These are phyloP conservation scores for Fusarium buharicum DNA, from an alignment of 2,329 filamentous ascomycete genomes.

Conservation along the genomic window DNA sequence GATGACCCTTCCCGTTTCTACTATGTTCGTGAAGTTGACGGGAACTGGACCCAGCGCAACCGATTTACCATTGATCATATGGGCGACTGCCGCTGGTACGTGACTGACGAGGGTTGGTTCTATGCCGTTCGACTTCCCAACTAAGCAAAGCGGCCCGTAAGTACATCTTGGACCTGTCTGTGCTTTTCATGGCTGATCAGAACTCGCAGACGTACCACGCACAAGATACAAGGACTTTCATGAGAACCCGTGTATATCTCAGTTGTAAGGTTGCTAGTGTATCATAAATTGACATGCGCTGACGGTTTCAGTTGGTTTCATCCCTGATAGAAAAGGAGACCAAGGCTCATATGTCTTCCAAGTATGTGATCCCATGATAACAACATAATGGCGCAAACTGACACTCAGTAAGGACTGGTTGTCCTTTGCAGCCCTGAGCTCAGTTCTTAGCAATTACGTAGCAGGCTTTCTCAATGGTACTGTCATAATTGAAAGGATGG, in stretches of 20 bases:
- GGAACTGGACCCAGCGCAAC: constrained; percentile 68
- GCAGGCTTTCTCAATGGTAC: neutral
- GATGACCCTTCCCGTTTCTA: constrained; percentile 70
- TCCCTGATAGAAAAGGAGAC: too few species aligned
- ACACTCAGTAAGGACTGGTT: neutral
- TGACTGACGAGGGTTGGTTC: constrained; percentile 66
- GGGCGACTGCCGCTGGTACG: constrained; percentile 68
- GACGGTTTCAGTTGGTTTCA: constrained; percentile 15
- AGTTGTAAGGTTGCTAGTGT: constrained; percentile 5
- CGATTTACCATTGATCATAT: constrained; percentile 69
- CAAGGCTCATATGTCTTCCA: too few species aligned
- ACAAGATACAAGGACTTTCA: constrained; percentile 7
- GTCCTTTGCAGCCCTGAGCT: neutral
- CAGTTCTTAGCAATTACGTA: neutral
- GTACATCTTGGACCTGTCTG: neutral
- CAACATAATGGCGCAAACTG: neutral
- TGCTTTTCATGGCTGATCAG: constrained; percentile 13
- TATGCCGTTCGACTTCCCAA: constrained; percentile 67
- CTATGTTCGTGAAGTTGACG: constrained; percentile 69
- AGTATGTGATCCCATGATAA: constrained; percentile 8
- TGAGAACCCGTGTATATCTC: neutral
- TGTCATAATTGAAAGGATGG: neutral
- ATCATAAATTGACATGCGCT: neutral
- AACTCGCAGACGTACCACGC: constrained; percentile 13
- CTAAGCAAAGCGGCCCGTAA: constrained; percentile 35